Percentiles rank a stretch among this genome's conserved stretches.
Conservation (phyloP, 768 basidiomycete genomes). For the Boletus coccyginus region DNA sequence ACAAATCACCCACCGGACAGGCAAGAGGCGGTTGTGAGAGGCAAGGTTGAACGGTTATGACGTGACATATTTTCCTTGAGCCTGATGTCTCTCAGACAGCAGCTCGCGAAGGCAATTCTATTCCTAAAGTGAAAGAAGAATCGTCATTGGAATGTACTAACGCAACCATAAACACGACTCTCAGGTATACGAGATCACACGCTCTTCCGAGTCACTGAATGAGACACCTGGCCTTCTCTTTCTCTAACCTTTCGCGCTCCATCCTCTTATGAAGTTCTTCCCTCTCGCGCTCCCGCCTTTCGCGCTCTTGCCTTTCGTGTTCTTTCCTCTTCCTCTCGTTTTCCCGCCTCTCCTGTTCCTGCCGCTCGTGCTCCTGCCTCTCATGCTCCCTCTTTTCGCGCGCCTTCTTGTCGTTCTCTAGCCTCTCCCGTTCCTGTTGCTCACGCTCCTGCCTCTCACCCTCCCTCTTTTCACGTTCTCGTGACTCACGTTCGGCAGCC, state of each 20-base stretch:
- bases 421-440: background rate
- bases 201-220: slow-evolving; percentile 5
- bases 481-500: slow-evolving; percentile 8
- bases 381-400: background rate
- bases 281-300: background rate
- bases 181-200: background rate
- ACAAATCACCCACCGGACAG: too few relatives aligned
- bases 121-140: background rate
- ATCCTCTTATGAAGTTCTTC: background rate
- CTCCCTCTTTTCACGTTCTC: slow-evolving; percentile 8
- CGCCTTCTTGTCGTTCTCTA: background rate
- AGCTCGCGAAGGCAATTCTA: too few relatives aligned
- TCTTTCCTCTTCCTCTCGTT: background rate
- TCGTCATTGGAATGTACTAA: background rate
- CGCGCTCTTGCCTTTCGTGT: background rate
- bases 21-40: too few relatives aligned
- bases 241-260: background rate
- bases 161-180: background rate
- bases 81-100: background rate
- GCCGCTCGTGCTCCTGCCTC: background rate
- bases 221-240: slow-evolving; percentile 4
- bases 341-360: background rate
- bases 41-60: too few relatives aligned
- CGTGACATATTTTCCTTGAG: too few relatives aligned
- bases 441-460: background rate